A percentile compares a stretch with the other conserved stretches of the same genome.
These are phyloP conservation scores for Echinosophora koreensis DNA, from an alignment of 306 rosid species.

Conservation along the genomic window DNA sequence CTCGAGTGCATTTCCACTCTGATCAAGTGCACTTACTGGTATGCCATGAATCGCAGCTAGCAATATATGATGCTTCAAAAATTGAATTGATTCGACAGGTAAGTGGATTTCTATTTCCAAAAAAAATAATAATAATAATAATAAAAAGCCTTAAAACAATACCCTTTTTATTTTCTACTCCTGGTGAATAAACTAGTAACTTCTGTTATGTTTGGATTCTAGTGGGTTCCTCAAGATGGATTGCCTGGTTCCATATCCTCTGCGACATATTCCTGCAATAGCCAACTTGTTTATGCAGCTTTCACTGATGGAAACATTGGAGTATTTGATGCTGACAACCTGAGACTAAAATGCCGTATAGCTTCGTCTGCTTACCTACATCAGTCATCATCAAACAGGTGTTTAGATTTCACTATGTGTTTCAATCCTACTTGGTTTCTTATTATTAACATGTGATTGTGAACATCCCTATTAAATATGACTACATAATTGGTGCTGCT, in stretches of 20 bases:
- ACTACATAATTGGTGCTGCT: conserved; percentile 12
- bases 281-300: conserved; percentile 67
- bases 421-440: neutral
- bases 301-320: conserved; percentile 68
- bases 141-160: neutral
- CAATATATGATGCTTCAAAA: conserved; percentile 67
- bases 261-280: conserved; percentile 79
- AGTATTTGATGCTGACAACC: conserved; percentile 74
- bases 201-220: conserved; percentile 34
- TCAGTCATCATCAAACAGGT: conserved; percentile 62
- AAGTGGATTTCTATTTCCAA: conserved; percentile 10
- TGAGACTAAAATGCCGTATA: conserved; percentile 71
- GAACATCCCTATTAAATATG: neutral
- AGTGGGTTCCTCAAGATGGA: conserved; percentile 85
- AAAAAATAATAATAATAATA: neutral
- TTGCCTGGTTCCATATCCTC: conserved; percentile 64
- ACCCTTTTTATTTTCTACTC: neutral
- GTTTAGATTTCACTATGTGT: conserved; percentile 2
- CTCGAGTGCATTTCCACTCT: conserved; percentile 56
- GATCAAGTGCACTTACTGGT: conserved; percentile 68
- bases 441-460: conserved; percentile 15
- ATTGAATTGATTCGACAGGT: conserved; percentile 65
- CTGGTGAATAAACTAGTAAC: conserved; percentile 24
- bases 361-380: conserved; percentile 71
- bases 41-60: conserved; percentile 68